Evolutionary conservation across 305 asterid species (phyloP).

Genomic region (Coffea humblotiana): DNA sequence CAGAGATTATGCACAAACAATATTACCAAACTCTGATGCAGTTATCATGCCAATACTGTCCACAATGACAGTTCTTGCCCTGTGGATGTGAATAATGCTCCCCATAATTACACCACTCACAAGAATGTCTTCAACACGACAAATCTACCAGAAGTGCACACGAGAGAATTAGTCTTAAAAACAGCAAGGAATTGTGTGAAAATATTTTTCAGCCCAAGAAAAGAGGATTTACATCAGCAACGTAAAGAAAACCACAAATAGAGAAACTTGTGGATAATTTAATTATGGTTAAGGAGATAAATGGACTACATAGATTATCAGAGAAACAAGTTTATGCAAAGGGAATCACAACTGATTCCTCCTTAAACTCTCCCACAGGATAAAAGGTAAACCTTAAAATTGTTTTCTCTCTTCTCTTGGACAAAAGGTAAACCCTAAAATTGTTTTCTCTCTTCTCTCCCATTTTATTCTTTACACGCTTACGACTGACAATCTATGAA

Average conservation of each 20-base stretch:
- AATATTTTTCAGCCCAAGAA: neutral
- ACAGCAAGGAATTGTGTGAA: neutral
- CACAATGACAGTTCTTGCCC: conserved; percentile 85
- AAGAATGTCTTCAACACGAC: conserved; percentile 94
- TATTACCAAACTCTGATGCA: conserved; percentile 84
- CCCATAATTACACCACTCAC: conserved; percentile 83
- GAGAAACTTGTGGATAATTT: neutral
- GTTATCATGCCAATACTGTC: conserved; percentile 75
- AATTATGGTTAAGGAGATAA: neutral
- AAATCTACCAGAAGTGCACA: conserved; percentile 53
- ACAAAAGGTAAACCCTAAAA: neutral
- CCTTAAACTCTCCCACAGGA: neutral
- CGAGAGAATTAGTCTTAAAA: neutral
- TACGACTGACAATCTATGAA: neutral
- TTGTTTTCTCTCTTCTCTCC: neutral
- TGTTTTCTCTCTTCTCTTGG: no score
- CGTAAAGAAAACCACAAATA: neutral
- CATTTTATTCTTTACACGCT: neutral
- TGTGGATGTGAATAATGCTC: conserved; percentile 90
- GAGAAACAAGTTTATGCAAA: neutral
- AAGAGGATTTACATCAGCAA: conserved; percentile 3
- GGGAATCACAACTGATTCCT: neutral
- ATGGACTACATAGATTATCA: neutral
- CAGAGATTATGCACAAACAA: conserved; percentile 9
- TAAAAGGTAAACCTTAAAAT: no score